Conservation (phyloP, 169 alveolate genomes). For the Plasmodium ovale region DNA sequence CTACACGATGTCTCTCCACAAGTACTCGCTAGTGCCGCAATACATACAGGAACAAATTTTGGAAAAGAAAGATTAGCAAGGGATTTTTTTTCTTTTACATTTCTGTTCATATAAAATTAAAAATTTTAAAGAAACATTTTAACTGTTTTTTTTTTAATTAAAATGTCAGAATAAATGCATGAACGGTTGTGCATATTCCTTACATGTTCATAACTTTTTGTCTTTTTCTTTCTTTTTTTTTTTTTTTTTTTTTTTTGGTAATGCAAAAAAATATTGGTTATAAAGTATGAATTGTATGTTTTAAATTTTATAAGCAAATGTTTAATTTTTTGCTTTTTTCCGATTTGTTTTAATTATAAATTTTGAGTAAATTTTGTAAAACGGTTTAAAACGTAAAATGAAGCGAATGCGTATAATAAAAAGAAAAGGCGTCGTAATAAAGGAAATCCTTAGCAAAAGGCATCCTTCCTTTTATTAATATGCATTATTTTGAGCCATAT, state of each 20-base stretch:
- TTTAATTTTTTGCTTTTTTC: conserved; percentile 12
- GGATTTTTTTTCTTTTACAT: not conserved
- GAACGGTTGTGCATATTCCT: conserved; percentile 16
- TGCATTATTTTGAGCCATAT: too few species aligned
- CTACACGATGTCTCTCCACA: conserved; percentile 74
- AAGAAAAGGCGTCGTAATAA: too few species aligned
- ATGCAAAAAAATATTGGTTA: not conserved
- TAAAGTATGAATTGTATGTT: not conserved
- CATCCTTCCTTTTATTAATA: not conserved
- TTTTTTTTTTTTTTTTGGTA: too few species aligned
- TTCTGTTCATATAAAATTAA: not conserved
- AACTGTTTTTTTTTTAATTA: conserved; percentile 15
- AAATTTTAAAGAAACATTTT: conserved; percentile 19
- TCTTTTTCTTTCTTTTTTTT: conserved; percentile 10
- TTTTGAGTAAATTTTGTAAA: not conserved
- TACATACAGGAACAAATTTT: conserved; percentile 74
- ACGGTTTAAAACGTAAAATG: not conserved
- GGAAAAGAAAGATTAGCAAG: conserved; percentile 43
- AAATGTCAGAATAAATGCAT: conserved; percentile 23
- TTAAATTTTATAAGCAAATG: conserved; percentile 16
- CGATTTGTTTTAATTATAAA: not conserved
- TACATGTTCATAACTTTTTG: conserved; percentile 10
- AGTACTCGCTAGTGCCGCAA: conserved; percentile 63
- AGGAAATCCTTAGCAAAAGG: not conserved
- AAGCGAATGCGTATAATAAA: not conserved